Evolutionary conservation across 225 moss, liverwort and hornwort species (phyloP).

Genomic region (Takakia lepidozioides): DNA sequence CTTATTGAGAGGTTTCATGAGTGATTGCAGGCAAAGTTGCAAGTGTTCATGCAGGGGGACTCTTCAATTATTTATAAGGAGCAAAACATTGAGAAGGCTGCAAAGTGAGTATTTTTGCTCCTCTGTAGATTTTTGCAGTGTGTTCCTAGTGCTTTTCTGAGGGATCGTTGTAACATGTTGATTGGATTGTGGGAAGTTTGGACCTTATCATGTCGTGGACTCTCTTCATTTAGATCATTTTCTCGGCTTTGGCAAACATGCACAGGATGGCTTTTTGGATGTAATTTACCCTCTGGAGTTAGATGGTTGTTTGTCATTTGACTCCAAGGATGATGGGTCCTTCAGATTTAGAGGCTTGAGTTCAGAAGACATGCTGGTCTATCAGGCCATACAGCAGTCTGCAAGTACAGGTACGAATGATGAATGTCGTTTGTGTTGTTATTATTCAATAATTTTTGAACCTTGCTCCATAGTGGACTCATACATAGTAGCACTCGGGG

Average conservation of each 20-base stretch:
- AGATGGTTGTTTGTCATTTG: too few species aligned
- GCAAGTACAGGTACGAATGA: slow-evolving; percentile 75
- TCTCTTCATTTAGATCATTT: too few species aligned
- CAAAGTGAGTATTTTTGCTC: slow-evolving; percentile 38
- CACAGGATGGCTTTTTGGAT: neutral
- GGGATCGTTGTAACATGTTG: too few species aligned
- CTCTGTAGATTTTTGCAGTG: neutral
- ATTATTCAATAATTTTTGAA: too few species aligned
- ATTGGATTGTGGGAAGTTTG: slow-evolving; percentile 45
- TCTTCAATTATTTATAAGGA: slow-evolving; percentile 74
- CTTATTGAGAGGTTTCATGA: too few species aligned
- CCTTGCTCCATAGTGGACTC: too few species aligned
- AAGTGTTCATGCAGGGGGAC: slow-evolving; percentile 61
- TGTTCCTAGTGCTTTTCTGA: too few species aligned
- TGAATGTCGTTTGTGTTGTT: too few species aligned
- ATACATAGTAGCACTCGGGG: too few species aligned
- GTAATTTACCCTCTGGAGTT: too few species aligned
- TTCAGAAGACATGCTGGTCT: slow-evolving; percentile 89
- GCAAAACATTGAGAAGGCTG: slow-evolving; percentile 49
- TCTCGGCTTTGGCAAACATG: neutral
- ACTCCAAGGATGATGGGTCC: too few species aligned
- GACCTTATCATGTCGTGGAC: too few species aligned
- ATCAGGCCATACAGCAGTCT: slow-evolving; percentile 78
- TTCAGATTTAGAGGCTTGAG: slow-evolving; percentile 83
- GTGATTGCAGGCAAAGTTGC: slow-evolving; percentile 60